A percentile compares a stretch with the other conserved stretches of the same genome.
Conservation (phyloP, 108 stramenopile genomes). For the Fragilaria crotonensis region DNA sequence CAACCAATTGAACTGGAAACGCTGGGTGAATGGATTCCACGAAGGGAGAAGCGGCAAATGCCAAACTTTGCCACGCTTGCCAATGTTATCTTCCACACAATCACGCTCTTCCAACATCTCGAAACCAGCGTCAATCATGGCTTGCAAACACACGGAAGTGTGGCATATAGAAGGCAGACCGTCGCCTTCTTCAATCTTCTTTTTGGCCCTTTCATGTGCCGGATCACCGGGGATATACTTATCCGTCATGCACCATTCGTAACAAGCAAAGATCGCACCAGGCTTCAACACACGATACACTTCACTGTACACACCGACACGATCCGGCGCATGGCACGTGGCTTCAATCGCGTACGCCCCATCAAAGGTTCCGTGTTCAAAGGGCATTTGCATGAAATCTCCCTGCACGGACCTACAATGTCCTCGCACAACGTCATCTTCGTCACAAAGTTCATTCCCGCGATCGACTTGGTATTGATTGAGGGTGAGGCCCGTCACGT, state of each 20-base stretch:
- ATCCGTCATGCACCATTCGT: slow-evolving; percentile 92
- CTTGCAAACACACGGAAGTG: slow-evolving; percentile 49
- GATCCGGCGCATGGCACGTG: slow-evolving; percentile 89
- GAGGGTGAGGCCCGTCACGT: slow-evolving; percentile 75
- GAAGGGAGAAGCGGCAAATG: slow-evolving; percentile 64
- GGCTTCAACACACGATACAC: slow-evolving; percentile 81
- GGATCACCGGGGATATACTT: slow-evolving; percentile 62
- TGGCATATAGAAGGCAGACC: slow-evolving; percentile 78
- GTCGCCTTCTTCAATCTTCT: slow-evolving; percentile 85
- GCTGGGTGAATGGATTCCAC: slow-evolving; percentile 82
- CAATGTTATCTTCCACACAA: slow-evolving; percentile 46
- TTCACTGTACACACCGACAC: slow-evolving; percentile 64
- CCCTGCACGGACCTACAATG: slow-evolving; percentile 59
- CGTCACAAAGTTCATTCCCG: slow-evolving; percentile 71
- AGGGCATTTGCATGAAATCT: slow-evolving; percentile 87
- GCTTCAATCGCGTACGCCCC: slow-evolving; percentile 92
- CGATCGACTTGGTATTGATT: slow-evolving; percentile 87
- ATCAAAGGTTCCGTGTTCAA: slow-evolving; percentile 66
- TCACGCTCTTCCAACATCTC: slow-evolving; percentile 68
- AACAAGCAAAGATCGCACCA: slow-evolving; percentile 71
- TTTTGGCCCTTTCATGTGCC: slow-evolving; percentile 70
- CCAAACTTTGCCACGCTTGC: slow-evolving; percentile 50
- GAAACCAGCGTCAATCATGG: slow-evolving; percentile 72
- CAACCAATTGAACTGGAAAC: slow-evolving; percentile 87
- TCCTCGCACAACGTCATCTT: slow-evolving; percentile 34